phyloP scores from a whole-genome alignment of 225 moss, liverwort and hornwort genomes.

The Antitrichia curtipendula region DNA sequence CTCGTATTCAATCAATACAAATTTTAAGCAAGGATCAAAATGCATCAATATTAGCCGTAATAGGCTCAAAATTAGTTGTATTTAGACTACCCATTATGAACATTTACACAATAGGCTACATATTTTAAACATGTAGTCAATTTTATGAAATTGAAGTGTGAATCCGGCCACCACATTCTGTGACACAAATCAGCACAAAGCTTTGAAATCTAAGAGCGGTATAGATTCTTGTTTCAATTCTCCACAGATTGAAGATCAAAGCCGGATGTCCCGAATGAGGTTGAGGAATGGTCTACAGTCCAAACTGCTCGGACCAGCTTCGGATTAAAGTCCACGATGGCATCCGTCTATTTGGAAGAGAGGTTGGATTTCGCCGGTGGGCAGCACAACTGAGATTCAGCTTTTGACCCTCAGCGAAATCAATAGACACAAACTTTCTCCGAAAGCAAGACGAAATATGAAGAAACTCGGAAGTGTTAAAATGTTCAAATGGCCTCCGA shows the following conservation, averaged over 20 bases:
- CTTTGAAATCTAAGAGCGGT: not conserved
- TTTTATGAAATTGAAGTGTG: not conserved
- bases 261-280: no score
- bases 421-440: not conserved
- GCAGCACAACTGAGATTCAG: not conserved
- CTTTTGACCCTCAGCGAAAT: not conserved
- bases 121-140: no score
- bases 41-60: accelerated
- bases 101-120: no score
- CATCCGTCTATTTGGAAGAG: not conserved
- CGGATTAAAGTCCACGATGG: no score
- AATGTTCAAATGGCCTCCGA: not conserved
- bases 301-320: no score
- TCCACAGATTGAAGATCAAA: no score
- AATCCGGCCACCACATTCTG: no score
- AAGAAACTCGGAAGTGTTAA: not conserved
- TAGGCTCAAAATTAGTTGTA: not conserved
- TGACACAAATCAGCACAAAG: no score
- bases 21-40: not conserved
- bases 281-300: no score
- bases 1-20: not conserved
- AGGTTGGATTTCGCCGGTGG: not conserved
- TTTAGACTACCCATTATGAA: no score
- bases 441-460: not conserved
- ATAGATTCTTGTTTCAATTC: not conserved